Evolutionary conservation across 176 grass and related monocot species (phyloP).

Genomic region (Triticum turgidum): DNA sequence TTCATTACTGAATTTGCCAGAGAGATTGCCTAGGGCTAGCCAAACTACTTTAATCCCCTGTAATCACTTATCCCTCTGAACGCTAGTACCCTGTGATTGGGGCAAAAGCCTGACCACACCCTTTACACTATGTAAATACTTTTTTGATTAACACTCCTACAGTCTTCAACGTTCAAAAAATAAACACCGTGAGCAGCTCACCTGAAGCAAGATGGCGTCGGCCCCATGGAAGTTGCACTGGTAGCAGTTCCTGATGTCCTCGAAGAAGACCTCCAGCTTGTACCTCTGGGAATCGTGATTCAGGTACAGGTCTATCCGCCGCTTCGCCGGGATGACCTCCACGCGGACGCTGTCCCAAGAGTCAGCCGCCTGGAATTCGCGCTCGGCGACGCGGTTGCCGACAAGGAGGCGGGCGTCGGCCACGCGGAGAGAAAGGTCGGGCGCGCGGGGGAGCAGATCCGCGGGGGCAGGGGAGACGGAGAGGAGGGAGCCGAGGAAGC

Average conservation of each 20-base stretch:
- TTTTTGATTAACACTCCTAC: no score
- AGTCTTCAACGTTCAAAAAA: no score
- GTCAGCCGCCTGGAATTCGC: constrained; percentile 46
- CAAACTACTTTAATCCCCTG: no score
- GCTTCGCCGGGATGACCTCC: constrained; percentile 72
- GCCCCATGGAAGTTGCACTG: constrained; percentile 43
- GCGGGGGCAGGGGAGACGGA: constrained; percentile 34
- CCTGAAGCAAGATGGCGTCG: constrained; percentile 71
- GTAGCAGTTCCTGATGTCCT: constrained; percentile 62
- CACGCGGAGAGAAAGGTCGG: constrained; percentile 36
- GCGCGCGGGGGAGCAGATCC: constrained; percentile 76
- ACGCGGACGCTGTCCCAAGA: constrained; percentile 67
- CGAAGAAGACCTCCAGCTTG: constrained; percentile 76
- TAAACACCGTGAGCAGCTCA: constrained; percentile 25
- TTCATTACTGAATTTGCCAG: no score
- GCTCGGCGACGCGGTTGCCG: constrained; percentile 39
- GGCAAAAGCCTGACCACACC: no score
- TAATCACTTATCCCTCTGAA: no score
- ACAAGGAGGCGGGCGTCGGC: constrained; percentile 26
- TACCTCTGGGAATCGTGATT: constrained; percentile 47
- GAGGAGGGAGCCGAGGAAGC: constrained; percentile 60
- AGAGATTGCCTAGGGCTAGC: no score
- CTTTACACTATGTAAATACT: no score
- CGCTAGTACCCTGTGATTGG: no score
- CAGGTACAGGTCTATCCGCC: constrained; percentile 67